Evolutionary conservation across 768 basidiomycete species (phyloP).

Genomic region (Russula abietina): DNA sequence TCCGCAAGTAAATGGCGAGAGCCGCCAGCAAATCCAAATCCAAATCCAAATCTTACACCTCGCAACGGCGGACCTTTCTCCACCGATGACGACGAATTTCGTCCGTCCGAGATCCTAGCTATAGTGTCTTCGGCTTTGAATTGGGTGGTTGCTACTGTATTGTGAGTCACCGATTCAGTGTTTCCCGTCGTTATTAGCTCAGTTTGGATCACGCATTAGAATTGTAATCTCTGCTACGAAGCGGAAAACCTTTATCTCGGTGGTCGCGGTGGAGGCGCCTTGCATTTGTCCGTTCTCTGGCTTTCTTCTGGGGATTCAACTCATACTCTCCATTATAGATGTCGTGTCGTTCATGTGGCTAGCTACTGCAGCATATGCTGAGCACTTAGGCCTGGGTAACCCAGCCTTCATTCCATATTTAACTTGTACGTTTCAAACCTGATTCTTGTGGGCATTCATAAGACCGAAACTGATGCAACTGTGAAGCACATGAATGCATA

Average conservation of each 20-base stretch:
- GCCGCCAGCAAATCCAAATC: too few species aligned
- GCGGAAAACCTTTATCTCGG: conserved; percentile 5
- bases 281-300: conserved; percentile 14
- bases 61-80: not conserved
- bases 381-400: not conserved
- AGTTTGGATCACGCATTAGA: not conserved
- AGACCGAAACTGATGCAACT: not conserved
- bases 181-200: not conserved
- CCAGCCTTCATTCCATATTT: not conserved
- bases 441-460: not conserved
- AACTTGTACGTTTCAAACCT: not conserved
- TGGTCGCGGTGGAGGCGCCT: conserved; percentile 16
- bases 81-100: not conserved
- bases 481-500: conserved; percentile 2
- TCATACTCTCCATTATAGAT: not conserved
- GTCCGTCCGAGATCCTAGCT: not conserved
- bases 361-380: conserved; percentile 6
- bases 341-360: conserved; percentile 13
- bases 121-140: not conserved
- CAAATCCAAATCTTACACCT: not conserved
- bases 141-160: not conserved
- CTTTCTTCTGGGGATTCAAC: not conserved
- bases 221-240: not conserved
- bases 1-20: not conserved
- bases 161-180: not conserved